Evolutionary conservation across 768 basidiomycete genomes (phyloP), one percentile per base, ranked within the genome.

Genomic region (Panaeolus papilionaceus): DNA sequence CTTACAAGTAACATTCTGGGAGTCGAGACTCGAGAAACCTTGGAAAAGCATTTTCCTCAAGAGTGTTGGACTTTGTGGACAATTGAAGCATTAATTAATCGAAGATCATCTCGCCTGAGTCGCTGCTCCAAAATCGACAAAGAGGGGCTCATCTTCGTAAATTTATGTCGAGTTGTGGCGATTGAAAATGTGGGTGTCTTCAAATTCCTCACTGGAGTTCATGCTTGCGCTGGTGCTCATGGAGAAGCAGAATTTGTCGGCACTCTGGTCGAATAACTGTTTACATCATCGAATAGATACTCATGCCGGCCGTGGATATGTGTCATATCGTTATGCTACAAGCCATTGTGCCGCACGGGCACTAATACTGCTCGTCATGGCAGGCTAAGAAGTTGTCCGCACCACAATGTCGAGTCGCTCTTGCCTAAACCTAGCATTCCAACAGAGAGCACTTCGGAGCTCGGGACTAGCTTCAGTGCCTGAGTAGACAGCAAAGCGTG

Each of bases 1-100:
- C 2, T 44, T 40, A 4, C 2, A 10, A 40, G 9, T 18, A 44
- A 18, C 42, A 3, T 16, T 44, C 42, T 6, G 16, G 18, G 42
- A 23, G 23, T 23, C 23, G 23, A 23, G 23, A 23, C 23, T 23
- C 23, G 23, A 23, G 23, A 23, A 23, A 23, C 23, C 23, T 23
- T 23, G 23, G 23, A 23, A 23, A 23, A 23, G 23, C 23, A 9
- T 20, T 4, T 23, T 49, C n/a, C 45, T 16, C 16, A 45, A n/a
- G 45, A 45, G 16, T 23, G 6, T 9, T 23, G 47, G 20, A 23
- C n/a, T 5, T 49, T 23, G 20, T 20, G 47, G 61, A 33, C 33
- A 33, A 5, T 33, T 73, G 63, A 69, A 72, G 51, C 69, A 45
- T 49, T 49, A 49, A 49, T 49, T 49, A 49, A 69, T 70, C 73